phyloP scores from a whole-genome alignment of 2,329 filamentous ascomycete species.

The Leptodontidium sp. region DNA sequence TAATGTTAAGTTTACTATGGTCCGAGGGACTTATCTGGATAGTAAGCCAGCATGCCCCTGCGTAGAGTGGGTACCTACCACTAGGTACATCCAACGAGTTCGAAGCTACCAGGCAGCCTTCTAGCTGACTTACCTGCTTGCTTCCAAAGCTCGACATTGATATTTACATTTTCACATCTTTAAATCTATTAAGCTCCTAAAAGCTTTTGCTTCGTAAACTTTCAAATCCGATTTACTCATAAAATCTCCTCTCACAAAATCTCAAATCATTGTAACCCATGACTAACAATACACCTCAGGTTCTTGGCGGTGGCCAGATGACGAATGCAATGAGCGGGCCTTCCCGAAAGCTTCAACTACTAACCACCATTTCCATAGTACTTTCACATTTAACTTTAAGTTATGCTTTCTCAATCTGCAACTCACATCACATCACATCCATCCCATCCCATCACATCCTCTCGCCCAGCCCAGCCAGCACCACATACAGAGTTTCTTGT shows the following conservation, averaged over 20 bases:
- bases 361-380: not conserved
- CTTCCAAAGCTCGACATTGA: too few relatives aligned
- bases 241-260: not conserved
- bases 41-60: too few relatives aligned
- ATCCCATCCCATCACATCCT: not conserved
- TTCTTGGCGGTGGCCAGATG: slow-evolving; percentile 24
- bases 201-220: not conserved
- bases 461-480: not conserved
- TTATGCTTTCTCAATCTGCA: not conserved
- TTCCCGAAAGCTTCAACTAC: slow-evolving; percentile 17
- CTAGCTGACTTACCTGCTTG: too few relatives aligned
- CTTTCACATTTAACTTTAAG: not conserved
- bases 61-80: too few relatives aligned
- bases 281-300: not conserved
- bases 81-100: too few relatives aligned
- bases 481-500: not conserved
- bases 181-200: too few relatives aligned
- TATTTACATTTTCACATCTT: too few relatives aligned
- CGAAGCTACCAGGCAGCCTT: too few relatives aligned
- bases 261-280: not conserved
- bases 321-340: slow-evolving; percentile 14
- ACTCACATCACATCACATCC: not conserved
- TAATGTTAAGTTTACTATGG: too few relatives aligned
- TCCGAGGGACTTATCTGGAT: too few relatives aligned
- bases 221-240: not conserved